These are phyloP conservation scores for Kodamaea restingae DNA, from an alignment of 805 yeast species.

Conservation along the genomic window DNA sequence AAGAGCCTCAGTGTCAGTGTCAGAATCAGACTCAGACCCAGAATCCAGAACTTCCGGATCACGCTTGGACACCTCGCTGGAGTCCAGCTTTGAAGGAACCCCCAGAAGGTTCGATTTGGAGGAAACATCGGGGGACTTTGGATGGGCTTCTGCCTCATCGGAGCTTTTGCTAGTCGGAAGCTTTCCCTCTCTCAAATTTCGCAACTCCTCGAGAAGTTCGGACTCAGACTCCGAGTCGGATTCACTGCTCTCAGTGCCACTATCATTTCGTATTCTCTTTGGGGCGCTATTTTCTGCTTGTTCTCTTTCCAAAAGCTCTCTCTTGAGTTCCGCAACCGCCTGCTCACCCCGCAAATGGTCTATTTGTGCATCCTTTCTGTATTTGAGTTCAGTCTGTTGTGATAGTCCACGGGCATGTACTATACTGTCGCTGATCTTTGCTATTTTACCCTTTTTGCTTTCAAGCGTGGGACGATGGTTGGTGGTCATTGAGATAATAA, in stretches of 20 bases:
- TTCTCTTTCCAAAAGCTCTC: constrained; percentile 15
- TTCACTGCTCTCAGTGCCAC: too few relatives aligned
- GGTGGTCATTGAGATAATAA: constrained; percentile 30
- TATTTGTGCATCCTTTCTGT: constrained; percentile 24
- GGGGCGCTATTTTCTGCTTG: not conserved
- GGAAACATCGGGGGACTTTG: too few relatives aligned
- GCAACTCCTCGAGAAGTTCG: constrained; percentile 7
- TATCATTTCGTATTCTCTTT: constrained; percentile 1
- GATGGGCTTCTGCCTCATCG: too few relatives aligned
- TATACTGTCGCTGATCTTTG: constrained; percentile 30
- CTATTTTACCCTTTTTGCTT: constrained; percentile 34
- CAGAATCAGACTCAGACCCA: constrained; percentile 4
- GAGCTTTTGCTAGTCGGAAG: not conserved
- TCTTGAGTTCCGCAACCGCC: constrained; percentile 24
- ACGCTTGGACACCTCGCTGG: too few relatives aligned
- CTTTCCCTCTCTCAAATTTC: constrained; percentile 1
- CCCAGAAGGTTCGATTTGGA: too few relatives aligned
- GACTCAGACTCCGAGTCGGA: constrained; percentile 4
- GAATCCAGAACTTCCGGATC: too few relatives aligned
- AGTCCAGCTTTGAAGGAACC: too few relatives aligned
- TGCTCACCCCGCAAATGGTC: constrained; percentile 13
- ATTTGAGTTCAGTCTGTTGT: constrained; percentile 31
- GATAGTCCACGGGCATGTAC: constrained; percentile 31
- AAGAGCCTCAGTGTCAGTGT: constrained; percentile 17
- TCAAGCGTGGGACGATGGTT: constrained; percentile 43